Evolutionary conservation across 1,284 basidiomycete genomes (phyloP), one percentile per base, ranked within the genome.

Genomic region (Puccinia hordei): DNA sequence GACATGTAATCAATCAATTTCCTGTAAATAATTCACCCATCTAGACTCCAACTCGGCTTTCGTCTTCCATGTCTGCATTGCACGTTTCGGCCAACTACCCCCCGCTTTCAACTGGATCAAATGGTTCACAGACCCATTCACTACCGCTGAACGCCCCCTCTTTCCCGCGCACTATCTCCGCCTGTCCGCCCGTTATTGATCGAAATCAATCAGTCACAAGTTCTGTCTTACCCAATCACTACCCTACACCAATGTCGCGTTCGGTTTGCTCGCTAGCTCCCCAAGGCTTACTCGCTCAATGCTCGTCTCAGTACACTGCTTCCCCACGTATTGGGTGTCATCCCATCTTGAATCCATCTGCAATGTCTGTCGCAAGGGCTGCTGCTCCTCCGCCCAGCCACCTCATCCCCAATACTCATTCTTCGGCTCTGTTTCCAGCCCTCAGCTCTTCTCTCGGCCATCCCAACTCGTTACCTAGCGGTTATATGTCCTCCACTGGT

Each of bases 1-100:
- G 19, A n/a, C n/a, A n/a, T n/a, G n/a, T n/a, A n/a, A n/a, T n/a
- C 10, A 22, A 22, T 57, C 27, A 30, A 57, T 22, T 46, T 38
- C 19, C 33, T 71, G 13, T 72, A 4, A 0, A 41, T 72, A 33
- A 49, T 19, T 33, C 22, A 19, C 65, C 27, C 33, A n/a, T n/a
- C 13, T 30, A 72, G 49, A 27, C 69, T 30, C 10, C 49, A 2
- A 51, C 33, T 46, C 46, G 51, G 51, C 35, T 72, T 22, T 38
- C 69, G 35, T 72, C 69, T 22, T 55, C 69, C 17, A 55, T 72
- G 69, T 72, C 69, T 9, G 69, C 46, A 51, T 57, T 72, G 51
- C 69, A 19, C 69, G 49, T 72, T 5, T 38, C 69, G 30, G 33
- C 69, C 5, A 57, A 22, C 9, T 72, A 57, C 51, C 49, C 69